Evolutionary conservation across 495 filamentous ascomycete species (phyloP), one percentile per base, ranked within the genome.

Genomic region (Neurospora terricola): DNA sequence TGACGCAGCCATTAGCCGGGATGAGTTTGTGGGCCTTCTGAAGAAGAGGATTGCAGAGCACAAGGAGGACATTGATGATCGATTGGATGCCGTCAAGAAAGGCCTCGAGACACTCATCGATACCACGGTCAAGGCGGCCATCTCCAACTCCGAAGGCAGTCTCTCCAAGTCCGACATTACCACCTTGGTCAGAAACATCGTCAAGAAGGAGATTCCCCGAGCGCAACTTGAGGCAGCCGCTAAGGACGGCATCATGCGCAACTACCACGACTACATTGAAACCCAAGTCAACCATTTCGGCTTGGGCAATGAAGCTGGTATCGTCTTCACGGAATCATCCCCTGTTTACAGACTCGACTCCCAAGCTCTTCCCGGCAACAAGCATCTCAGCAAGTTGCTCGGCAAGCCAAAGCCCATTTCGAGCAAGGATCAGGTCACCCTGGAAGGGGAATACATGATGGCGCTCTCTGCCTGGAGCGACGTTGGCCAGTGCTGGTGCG

Each of bases 401-500:
- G 54, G 54, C 5, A 66, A 66, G 30, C 23, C 54, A 34, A 66
- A 66, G 27, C 54, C 27, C 27, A 66, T 66, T 9, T 30, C 54
- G 4, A 8, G 14, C 54, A 66, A 66, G 16, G 54, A 66, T 14
- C 27, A 66, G 6, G 6, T 36, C 54, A 27, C 14, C 54, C 6
- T 66, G 30, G 54, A 66, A 36, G 54, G 0, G 2, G 27, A 34
- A 27, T 66, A 66, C 27, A 66, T 66, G 54, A 14, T 66, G 10
- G 91, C 90, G 0, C 80, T 92, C 16, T 76, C 79, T 4, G 78
- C 77, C 38, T 92, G 91, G 88, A 79, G 83, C 4, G 88, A 92
- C 38, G 84, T 87, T 23, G 89, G 88, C 38, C 87, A 92, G 54
- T 92, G 90, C 80, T 93, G 88, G 88, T 91, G 91, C 80, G 84